Base-by-base conservation (phyloP, 2,329 filamentous ascomycete genomes). In the Colletotrichum chlorophyti region DNA sequence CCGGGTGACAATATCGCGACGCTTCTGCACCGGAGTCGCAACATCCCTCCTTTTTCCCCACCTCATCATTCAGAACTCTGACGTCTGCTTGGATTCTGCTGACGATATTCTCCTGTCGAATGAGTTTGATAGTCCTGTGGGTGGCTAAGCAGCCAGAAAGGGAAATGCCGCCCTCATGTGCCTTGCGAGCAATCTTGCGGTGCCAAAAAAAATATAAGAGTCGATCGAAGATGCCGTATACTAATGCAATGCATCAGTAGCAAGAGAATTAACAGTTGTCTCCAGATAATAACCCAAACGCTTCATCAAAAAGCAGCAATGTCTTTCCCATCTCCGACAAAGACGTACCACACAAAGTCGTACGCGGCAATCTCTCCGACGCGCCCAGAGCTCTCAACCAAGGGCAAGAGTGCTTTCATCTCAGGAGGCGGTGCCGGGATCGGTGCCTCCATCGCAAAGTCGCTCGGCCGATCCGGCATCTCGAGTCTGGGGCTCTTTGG, bases 391-490 rank as follows among this genome's bases (percentile, higher is more conserved):
- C 65, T 74, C 3, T 66, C 57, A 1, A 61, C 63, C 1, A 47
- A 69, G 8, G 75, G 71, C 37, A 83, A 81, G 62, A 79, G 74
- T 1, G 79, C 83, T 38, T 58, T 83, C 26, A 78, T 85, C 42
- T 84, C 82, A 1, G 82, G 82, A n/a, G 82, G 81, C 14, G 81
- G 81, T 5, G 77, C 79, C 43, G 79, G 80, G 0, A 76, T 83
- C 43, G 80, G 80, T 1, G 74, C 74, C n/a, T 74, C 72, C 1
- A 76, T 79, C 55, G 72, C 76, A 14, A 68, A 67, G 23, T 69
- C 71, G 37, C 78, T 78, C 68, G 79, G 79, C 6, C 53, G 52
- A 5, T 67, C 67, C 2, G 68, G 76, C 58, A 75, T 78, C 5
- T 79, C 82, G 2, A 79, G 76, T 45, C 73, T 87, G 5, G 77